Evolutionary conservation across 306 rosid species (phyloP), one percentile per base, ranked within the genome.

Genomic region (Pachyrhizus erosus): DNA sequence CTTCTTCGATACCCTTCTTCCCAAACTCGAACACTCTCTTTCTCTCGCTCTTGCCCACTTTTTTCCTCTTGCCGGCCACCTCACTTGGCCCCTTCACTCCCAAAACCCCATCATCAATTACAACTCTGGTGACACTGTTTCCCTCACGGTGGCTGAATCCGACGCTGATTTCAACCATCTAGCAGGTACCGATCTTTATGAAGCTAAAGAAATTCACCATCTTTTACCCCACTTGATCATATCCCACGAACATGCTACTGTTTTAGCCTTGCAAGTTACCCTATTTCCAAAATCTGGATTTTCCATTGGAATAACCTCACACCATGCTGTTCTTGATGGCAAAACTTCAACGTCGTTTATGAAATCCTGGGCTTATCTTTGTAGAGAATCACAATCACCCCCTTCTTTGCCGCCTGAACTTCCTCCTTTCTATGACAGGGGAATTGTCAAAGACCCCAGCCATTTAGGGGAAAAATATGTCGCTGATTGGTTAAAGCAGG

Each of bases 351-450:
- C 82, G 7, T 66, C 77, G 5, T 92, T 89, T 49, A 31, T 88
- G 6, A 92, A 92, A 76, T 68, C 91, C 0, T 92, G 97, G 93
- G 89, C 93, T 75, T 74, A 76, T 14, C 43, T 87, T 5, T 91
- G 94, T 74, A 68, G 43, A 14, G 46, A 7, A 40, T 49, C 37
- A 58, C 77, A 33, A 4, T 55, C 78, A 5, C 7, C 70, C 0
- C 21, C 7, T 34, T n/a, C 29, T 1, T 26, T 85, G 72, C 66
- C 77, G 1, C 9, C 74, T 2, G 74, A 88, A 11, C 24, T 81
- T 1, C 20, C 5, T 17, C 93, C 95, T 18, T 77, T 83, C 3
- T 84, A 40, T n/a, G 91, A 84, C 4, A 87, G 93, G 24, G 66
- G 70, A 0, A 48, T 71, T 0, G 61, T 92, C 1, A 24, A 77